Evolutionary conservation across 495 filamentous ascomycete species (phyloP), one percentile per base, ranked within the genome.

Genomic region (Neurospora discreta): DNA sequence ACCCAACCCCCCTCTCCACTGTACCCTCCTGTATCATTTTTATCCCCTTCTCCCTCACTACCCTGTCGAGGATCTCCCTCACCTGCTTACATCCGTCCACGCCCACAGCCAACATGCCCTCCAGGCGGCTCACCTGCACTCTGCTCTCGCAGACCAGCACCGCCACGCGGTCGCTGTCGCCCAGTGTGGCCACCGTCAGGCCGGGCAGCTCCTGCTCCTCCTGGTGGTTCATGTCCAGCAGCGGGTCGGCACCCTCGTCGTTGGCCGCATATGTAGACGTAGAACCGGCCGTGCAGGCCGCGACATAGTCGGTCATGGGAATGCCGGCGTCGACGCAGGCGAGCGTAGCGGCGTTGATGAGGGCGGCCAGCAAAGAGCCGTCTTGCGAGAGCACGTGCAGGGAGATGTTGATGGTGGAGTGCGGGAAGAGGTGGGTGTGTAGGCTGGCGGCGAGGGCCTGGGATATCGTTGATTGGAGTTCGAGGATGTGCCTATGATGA

Each of bases 251-350:
- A n/a, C 70, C 76, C 68, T 89, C 89, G 75, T 92, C 90, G 43
- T 84, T 83, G n/a, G 87, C 85, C 18, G 84, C 85, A 42, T 89
- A 89, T 23, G 87, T 88, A 0, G 85, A 87, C 13, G 92, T 93
- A 75, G 90, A 91, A 18, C 93, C 95, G 1, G 91, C 89, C 11
- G 93, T 97, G 80, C 93, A 96, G 13, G 93, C 93, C n/a, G 87
- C 87, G 0, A 98, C 85, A 76, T 97, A 94, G 76, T 95, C 93
- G 3, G 87, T 86, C 93, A 98, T 98, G 42, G 96, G 95, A 36
- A 99, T 88, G 39, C 95, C 95, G 3, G 96, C 96, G 78, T 98
- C 95, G 68, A 98, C 89, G 26, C 97, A 89, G 0, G 96, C 95
- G 15, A 99, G 87, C 0, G 95, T 98, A 0, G 92, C 90, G 11